phyloP scores from a whole-genome alignment of 2,329 filamentous ascomycete species.

The Gnomoniopsis sp. region DNA sequence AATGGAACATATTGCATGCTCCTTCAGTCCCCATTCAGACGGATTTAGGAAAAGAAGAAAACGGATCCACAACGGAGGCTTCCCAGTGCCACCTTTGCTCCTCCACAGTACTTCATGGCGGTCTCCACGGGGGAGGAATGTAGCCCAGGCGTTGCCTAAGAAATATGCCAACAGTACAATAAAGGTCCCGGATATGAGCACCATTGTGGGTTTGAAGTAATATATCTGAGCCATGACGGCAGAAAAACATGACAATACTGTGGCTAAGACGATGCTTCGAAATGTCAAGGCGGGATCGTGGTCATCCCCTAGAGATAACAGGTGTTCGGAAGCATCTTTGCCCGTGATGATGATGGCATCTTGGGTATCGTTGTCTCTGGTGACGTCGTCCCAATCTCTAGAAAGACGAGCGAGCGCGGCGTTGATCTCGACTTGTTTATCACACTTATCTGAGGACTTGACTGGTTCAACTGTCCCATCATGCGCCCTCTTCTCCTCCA shows the following conservation, averaged over 20 bases:
- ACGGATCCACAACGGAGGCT: constrained; percentile 38
- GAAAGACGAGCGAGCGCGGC: constrained; percentile 20
- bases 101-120: constrained; percentile 45
- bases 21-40: constrained; percentile 51
- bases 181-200: constrained; percentile 50
- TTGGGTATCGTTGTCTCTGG: constrained; percentile 31
- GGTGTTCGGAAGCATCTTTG: constrained; percentile 44
- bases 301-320: constrained; percentile 50
- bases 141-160: constrained; percentile 45
- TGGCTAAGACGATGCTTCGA: constrained; percentile 48
- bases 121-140: constrained; percentile 49
- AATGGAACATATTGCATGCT: constrained; percentile 52
- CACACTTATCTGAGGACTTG: constrained; percentile 1
- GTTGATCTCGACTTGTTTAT: constrained; percentile 9
- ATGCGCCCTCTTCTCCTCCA: not conserved
- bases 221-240: constrained; percentile 56
- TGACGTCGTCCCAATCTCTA: constrained; percentile 21
- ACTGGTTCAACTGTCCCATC: not conserved
- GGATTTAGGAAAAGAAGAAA: constrained; percentile 45
- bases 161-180: constrained; percentile 58
- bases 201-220: constrained; percentile 50
- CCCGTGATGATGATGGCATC: constrained; percentile 49
- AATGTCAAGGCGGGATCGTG: constrained; percentile 49
- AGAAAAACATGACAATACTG: constrained; percentile 47
- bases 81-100: constrained; percentile 35